These are phyloP conservation scores for Cordyceps javanica DNA, from an alignment of 2,329 filamentous ascomycete species.

Conservation along the genomic window DNA sequence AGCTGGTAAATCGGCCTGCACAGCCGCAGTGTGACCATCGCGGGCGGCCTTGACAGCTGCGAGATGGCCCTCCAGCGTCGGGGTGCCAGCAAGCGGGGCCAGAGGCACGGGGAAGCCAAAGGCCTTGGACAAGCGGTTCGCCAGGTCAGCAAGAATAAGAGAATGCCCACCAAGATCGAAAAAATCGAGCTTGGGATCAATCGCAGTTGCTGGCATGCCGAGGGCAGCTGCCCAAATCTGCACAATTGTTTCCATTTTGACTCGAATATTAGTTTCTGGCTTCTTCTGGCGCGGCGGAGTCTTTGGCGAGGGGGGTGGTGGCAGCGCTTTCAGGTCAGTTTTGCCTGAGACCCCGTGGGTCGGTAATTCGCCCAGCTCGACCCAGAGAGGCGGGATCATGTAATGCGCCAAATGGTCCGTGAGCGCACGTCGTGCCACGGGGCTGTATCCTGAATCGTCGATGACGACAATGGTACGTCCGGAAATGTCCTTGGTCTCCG, in stretches of 20 bases:
- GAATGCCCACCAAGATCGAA: slow-evolving; percentile 79
- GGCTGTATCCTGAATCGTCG: slow-evolving; percentile 65
- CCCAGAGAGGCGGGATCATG: slow-evolving; percentile 77
- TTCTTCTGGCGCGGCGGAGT: slow-evolving; percentile 35
- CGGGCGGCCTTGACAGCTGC: slow-evolving; percentile 63
- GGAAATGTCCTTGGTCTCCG: slow-evolving; percentile 52
- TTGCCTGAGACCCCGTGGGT: slow-evolving; percentile 77
- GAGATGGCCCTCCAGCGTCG: slow-evolving; percentile 67
- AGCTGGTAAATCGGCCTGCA: slow-evolving; percentile 68
- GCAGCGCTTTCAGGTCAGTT: slow-evolving; percentile 65
- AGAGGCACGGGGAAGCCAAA: slow-evolving; percentile 71
- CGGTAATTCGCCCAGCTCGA: slow-evolving; percentile 63
- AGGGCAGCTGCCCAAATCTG: slow-evolving; percentile 67
- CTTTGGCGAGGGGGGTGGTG: slow-evolving; percentile 53
- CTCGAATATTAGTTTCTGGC: slow-evolving; percentile 52
- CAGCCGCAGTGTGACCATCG: slow-evolving; percentile 66
- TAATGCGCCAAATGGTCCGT: slow-evolving; percentile 67
- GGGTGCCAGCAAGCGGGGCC: slow-evolving; percentile 61
- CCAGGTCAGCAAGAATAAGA: slow-evolving; percentile 68
- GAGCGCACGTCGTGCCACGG: slow-evolving; percentile 59
- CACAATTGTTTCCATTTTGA: slow-evolving; percentile 61
- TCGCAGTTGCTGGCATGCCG: slow-evolving; percentile 53
- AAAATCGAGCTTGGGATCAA: slow-evolving; percentile 69
- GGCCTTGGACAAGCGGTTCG: slow-evolving; percentile 60
- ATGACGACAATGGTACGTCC: slow-evolving; percentile 59